Conservation (phyloP, 2,329 filamentous ascomycete genomes). For the Phialophora expanda region DNA sequence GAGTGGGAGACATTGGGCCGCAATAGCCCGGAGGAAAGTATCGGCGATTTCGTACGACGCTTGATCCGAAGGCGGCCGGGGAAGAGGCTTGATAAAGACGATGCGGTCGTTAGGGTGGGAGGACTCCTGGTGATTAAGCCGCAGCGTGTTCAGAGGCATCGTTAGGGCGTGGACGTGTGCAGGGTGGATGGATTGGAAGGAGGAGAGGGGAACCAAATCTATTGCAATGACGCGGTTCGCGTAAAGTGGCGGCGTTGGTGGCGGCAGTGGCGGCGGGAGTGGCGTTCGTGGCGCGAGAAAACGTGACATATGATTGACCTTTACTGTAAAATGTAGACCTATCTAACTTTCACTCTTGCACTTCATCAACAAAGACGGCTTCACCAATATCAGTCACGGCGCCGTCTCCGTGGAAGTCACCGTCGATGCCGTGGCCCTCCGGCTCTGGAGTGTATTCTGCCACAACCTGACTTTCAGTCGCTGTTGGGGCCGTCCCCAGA, state of each 20-base stretch:
- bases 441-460: neutral
- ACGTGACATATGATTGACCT: constrained; percentile 12
- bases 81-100: constrained; percentile 81
- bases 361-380: neutral
- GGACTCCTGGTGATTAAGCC: constrained; percentile 63
- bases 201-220: neutral
- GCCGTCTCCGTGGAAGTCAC: neutral
- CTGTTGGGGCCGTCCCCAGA: neutral
- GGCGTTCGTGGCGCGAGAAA: constrained; percentile 13
- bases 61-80: constrained; percentile 54
- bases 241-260: constrained; percentile 15
- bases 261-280: neutral
- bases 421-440: neutral
- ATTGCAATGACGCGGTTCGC: constrained; percentile 12
- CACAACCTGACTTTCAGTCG: neutral
- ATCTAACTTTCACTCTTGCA: neutral
- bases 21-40: constrained; percentile 75
- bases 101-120: constrained; percentile 55
- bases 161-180: constrained; percentile 23
- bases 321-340: neutral
- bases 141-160: constrained; percentile 80
- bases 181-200: neutral
- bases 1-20: constrained; percentile 77
- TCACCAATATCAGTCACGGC: neutral
- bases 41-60: constrained; percentile 66